phyloP scores from a whole-genome alignment of 108 stramenopile species.

The Skeletonema marinoi region DNA sequence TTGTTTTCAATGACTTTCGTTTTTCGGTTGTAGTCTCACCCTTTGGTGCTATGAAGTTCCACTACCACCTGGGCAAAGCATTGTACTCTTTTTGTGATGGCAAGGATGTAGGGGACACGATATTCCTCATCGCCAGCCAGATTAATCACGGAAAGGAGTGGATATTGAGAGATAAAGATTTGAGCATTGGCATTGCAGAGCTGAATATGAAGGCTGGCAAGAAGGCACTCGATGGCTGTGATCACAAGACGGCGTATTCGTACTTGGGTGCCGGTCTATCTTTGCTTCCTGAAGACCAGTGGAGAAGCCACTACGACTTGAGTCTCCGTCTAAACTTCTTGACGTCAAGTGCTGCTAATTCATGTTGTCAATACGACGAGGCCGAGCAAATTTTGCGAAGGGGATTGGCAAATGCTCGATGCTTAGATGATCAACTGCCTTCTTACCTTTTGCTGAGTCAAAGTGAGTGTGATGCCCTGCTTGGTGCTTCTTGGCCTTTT shows the following conservation, averaged over 20 bases:
- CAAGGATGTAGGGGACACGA: background rate
- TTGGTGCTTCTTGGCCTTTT: background rate
- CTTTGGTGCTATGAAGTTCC: background rate
- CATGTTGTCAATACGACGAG: too few relatives aligned
- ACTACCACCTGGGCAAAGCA: background rate
- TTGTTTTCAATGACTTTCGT: background rate
- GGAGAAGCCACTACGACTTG: too few relatives aligned
- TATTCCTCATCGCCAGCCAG: background rate
- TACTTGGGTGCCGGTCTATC: too few relatives aligned
- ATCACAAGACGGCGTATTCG: too few relatives aligned
- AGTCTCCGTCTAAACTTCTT: too few relatives aligned
- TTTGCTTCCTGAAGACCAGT: too few relatives aligned
- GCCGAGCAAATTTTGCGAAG: too few relatives aligned
- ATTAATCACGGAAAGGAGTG: conserved; percentile 1
- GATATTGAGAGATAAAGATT: background rate
- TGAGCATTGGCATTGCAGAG: background rate
- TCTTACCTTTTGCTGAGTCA: background rate
- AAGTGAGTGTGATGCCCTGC: background rate
- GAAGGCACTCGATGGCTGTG: too few relatives aligned
- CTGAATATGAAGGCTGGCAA: conserved; percentile 19
- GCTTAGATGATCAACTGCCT: too few relatives aligned
- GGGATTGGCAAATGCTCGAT: too few relatives aligned
- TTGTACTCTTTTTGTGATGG: background rate
- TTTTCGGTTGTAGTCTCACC: background rate
- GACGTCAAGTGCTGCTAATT: too few relatives aligned